Evolutionary conservation across 2,329 filamentous ascomycete species (phyloP).

Genomic region (Xylariaceae sp.): DNA sequence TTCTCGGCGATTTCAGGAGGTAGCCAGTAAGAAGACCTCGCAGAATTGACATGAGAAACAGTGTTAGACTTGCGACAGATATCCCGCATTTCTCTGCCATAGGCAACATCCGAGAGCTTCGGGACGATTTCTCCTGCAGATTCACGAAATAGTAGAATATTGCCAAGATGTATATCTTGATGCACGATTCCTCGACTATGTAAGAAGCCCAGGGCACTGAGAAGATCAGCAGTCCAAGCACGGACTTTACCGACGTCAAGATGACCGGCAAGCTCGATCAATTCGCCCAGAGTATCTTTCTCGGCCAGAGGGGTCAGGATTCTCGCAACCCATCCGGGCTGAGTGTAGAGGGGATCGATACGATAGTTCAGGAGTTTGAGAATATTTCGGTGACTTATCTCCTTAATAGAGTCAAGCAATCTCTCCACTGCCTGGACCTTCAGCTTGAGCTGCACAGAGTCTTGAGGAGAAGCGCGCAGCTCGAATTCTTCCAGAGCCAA

Average conservation of each 20-base stretch:
- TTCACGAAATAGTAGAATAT: constrained; percentile 73
- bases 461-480: constrained; percentile 54
- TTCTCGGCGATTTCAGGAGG: constrained; percentile 69
- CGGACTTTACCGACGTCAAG: constrained; percentile 73
- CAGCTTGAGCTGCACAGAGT: constrained; percentile 65
- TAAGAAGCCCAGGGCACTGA: constrained; percentile 83
- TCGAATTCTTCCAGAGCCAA: constrained; percentile 70
- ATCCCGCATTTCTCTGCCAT: constrained; percentile 63
- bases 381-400: constrained; percentile 70
- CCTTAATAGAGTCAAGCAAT: constrained; percentile 71
- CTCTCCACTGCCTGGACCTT: constrained; percentile 73
- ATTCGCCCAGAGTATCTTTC: constrained; percentile 76
- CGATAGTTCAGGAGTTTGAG: constrained; percentile 80
- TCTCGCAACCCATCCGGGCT: constrained; percentile 64
- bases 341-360: constrained; percentile 53
- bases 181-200: constrained; percentile 83
- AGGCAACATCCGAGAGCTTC: constrained; percentile 72
- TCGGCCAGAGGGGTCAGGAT: constrained; percentile 74
- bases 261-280: constrained; percentile 73
- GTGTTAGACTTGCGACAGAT: constrained; percentile 52
- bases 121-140: constrained; percentile 64
- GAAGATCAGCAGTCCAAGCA: constrained; percentile 85
- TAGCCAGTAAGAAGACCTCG: constrained; percentile 77
- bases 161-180: constrained; percentile 74
- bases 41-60: constrained; percentile 52